Conservation (phyloP, 2,329 filamentous ascomycete genomes). For the Ophiostoma fasciatum region DNA sequence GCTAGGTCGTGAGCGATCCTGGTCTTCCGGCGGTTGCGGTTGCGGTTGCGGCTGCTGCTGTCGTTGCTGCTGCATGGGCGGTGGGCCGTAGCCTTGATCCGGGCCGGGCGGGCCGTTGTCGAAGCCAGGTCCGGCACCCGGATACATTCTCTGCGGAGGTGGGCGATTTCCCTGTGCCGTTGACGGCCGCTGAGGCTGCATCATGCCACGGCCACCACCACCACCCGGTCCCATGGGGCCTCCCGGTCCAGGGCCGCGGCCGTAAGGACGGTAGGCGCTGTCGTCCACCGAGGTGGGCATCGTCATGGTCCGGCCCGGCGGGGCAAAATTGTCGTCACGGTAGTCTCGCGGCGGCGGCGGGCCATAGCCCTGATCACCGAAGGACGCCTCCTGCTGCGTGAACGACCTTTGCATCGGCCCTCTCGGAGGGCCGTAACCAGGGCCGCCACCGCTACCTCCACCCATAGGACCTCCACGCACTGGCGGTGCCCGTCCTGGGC, state of each 20-base stretch:
- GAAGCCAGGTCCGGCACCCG: not conserved
- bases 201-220: conserved; percentile 18
- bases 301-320: conserved; percentile 44
- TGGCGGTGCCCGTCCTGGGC: conserved; percentile 9
- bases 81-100: conserved; percentile 20
- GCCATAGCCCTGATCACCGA: conserved; percentile 20
- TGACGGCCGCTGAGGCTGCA: conserved; percentile 33
- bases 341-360: conserved; percentile 16
- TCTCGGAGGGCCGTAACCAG: conserved; percentile 12
- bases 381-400: conserved; percentile 13
- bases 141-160: conserved; percentile 37
- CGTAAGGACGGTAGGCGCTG: conserved; percentile 20
- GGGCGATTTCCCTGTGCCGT: conserved; percentile 38
- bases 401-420: conserved; percentile 10
- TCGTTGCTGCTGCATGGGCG: too few species aligned
- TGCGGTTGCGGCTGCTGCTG: conserved; percentile 19
- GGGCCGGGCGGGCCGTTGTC: conserved; percentile 13
- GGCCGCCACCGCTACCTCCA: conserved; percentile 3
- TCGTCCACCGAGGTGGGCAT: conserved; percentile 35
- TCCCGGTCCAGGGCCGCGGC: conserved; percentile 1
- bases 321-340: conserved; percentile 29
- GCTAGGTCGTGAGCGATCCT: too few species aligned
- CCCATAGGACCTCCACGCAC: conserved; percentile 21
- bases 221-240: conserved; percentile 13
- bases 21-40: conserved; percentile 17